Evolutionary conservation across 202 grass and related monocot genomes (phyloP), one percentile per base, ranked within the genome.

Genomic region (Schoenoplectus triqueter): DNA sequence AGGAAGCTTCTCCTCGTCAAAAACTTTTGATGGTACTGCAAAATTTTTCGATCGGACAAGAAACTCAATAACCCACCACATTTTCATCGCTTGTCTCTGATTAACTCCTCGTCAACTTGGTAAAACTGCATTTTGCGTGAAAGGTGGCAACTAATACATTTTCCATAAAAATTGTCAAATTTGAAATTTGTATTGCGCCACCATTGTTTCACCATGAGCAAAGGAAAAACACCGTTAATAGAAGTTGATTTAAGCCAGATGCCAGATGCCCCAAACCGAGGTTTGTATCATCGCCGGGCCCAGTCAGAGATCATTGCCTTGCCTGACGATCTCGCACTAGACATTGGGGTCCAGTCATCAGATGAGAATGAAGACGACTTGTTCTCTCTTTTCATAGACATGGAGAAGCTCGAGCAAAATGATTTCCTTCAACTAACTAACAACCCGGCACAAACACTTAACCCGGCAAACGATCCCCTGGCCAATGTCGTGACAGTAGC

Each of bases 281-380:
- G 84, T 75, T 48, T 82, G 3, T 89, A 90, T 78, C 96, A 95
- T 69, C 87, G 91, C 46, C 91, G 93, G 18, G 96, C 93, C 56
- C 93, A 96, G 84, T 99, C 96, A 72, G 93, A 99, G 87, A 92
- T 99, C 89, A 86, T 97, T 42, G 82, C 89, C 76, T 87, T 99
- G 51, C 91, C 96, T 55, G 90, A 95, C 41, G 91, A 99, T 85
- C 85, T 95, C 47, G 87, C 93, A 84, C 82, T 95, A 62, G 86
- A 86, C 64, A 82, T 91, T 0, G 84, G 52, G 22, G 87, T 93
- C 5, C 92, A 90, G 44, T 88, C 93, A 19, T 96, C 93, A 40
- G 91, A 99, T 71, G 96, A 99, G 83, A 94, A 93, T 54, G 93
- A 95, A 18, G 96, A 96, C 48, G 96, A 96, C 42, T 87, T 96